A percentile compares a stretch with the other conserved stretches of the same genome.
Conservation (phyloP, 164 flowering plant genomes). For the Saururus chinensis region DNA sequence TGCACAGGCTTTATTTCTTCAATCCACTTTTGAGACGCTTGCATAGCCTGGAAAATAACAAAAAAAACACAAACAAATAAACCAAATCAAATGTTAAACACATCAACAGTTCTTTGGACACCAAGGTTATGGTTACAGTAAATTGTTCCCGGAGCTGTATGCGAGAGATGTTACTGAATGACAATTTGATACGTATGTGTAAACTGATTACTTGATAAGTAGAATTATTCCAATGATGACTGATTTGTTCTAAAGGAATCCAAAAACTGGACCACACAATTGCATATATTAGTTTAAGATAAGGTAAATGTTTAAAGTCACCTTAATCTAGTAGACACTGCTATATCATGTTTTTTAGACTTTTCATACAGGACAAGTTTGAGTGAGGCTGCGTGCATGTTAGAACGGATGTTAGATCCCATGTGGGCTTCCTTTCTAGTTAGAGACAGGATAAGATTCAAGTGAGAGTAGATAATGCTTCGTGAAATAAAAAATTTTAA, state of each 20-base stretch:
- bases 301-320: background rate
- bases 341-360: background rate
- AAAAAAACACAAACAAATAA: too few relatives aligned
- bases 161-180: too few relatives aligned
- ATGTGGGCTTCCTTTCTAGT: background rate
- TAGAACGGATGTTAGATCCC: background rate
- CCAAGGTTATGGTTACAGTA: too few relatives aligned
- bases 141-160: too few relatives aligned
- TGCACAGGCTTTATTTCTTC: background rate
- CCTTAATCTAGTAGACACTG: background rate
- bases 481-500: background rate
- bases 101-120: too few relatives aligned
- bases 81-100: background rate
- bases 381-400: background rate
- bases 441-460: background rate
- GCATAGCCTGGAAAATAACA: background rate
- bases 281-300: background rate
- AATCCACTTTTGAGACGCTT: background rate
- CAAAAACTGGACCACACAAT: background rate
- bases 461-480: background rate
- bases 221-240: background rate
- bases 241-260: background rate
- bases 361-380: background rate
- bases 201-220: background rate
- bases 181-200: too few relatives aligned